A percentile compares a stretch with the other conserved stretches of the same genome.
Evolutionary conservation across 208 protist species (phyloP).

Genomic region (Leishmania guyanensis): DNA sequence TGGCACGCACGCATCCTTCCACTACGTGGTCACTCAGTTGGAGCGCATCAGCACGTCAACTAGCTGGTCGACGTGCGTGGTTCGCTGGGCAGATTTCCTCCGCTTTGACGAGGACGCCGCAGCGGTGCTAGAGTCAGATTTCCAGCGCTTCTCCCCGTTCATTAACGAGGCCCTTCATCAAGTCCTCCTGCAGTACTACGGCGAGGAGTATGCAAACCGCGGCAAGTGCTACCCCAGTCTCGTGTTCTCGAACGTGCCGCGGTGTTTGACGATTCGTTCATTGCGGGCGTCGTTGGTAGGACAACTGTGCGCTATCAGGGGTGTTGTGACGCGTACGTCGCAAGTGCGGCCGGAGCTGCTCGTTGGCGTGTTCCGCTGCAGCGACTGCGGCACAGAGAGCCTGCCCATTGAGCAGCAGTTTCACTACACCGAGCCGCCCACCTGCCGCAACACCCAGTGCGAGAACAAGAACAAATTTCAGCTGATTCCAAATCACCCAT

Average conservation of each 20-base stretch:
- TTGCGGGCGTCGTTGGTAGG: conserved; percentile 94
- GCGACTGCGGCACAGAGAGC: conserved; percentile 93
- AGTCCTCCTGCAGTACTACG: conserved; percentile 82
- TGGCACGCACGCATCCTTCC: conserved; percentile 22
- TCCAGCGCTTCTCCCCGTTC: conserved; percentile 78
- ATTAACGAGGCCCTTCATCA: conserved; percentile 74
- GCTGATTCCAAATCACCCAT: conserved; percentile 81
- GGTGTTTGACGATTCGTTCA: conserved; percentile 93
- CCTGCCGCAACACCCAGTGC: conserved; percentile 90
- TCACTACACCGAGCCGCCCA: conserved; percentile 97
- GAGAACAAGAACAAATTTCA: conserved; percentile 92
- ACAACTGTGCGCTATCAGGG: conserved; percentile 94
- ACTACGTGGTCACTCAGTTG: conserved; percentile 74
- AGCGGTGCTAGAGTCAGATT: conserved; percentile 77
- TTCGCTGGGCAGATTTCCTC: conserved; percentile 77
- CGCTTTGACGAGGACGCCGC: conserved; percentile 77
- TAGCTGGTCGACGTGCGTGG: conserved; percentile 82
- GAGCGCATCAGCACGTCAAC: conserved; percentile 81
- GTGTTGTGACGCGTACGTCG: conserved; percentile 98
- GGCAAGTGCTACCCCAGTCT: conserved; percentile 71
- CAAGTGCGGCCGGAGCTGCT: conserved; percentile 99
- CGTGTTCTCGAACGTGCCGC: conserved; percentile 85
- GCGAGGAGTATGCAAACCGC: conserved; percentile 79
- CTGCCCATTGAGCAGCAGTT: conserved; percentile 97
- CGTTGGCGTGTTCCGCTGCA: conserved; percentile 96